Evolutionary conservation across 495 filamentous ascomycete species (phyloP).

Genomic region (Poronia punctata): DNA sequence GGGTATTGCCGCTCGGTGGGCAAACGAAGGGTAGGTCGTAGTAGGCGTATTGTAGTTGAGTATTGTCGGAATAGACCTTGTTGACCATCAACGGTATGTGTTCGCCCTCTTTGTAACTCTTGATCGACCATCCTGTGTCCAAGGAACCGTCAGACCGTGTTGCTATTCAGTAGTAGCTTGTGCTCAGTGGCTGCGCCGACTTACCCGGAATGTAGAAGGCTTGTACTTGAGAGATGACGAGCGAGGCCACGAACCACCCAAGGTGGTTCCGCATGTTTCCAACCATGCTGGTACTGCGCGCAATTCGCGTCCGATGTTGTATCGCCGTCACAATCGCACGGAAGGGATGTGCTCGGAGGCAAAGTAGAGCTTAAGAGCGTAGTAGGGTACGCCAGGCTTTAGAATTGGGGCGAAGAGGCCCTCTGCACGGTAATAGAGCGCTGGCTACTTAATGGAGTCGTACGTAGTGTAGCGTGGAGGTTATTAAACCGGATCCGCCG

Average conservation of each 20-base stretch:
- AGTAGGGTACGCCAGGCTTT: no score
- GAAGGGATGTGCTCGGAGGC: no score
- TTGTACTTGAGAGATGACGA: conserved; percentile 30
- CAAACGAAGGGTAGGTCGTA: conserved; percentile 90
- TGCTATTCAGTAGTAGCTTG: no score
- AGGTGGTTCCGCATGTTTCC: conserved; percentile 18
- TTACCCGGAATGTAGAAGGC: conserved; percentile 79
- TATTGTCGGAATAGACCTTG: conserved; percentile 90
- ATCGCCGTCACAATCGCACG: no score
- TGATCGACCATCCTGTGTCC: conserved; percentile 61
- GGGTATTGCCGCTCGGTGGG: conserved; percentile 64
- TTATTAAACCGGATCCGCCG: no score
- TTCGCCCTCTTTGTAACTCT: conserved; percentile 73
- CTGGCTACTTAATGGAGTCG: no score
- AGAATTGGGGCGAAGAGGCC: no score
- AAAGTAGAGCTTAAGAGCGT: no score
- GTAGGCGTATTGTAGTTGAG: conserved; percentile 89
- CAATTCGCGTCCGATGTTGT: background rate
- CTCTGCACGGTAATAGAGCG: no score
- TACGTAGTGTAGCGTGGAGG: no score
- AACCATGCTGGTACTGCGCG: conserved; percentile 18
- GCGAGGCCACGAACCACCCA: conserved; percentile 21
- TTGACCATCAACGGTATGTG: conserved; percentile 85
- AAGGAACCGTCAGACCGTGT: conserved; percentile 13
- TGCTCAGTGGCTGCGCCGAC: conserved; percentile 4